Evolutionary conservation across 108 stramenopile species (phyloP).

Genomic region (Cylindrotheca closterium): DNA sequence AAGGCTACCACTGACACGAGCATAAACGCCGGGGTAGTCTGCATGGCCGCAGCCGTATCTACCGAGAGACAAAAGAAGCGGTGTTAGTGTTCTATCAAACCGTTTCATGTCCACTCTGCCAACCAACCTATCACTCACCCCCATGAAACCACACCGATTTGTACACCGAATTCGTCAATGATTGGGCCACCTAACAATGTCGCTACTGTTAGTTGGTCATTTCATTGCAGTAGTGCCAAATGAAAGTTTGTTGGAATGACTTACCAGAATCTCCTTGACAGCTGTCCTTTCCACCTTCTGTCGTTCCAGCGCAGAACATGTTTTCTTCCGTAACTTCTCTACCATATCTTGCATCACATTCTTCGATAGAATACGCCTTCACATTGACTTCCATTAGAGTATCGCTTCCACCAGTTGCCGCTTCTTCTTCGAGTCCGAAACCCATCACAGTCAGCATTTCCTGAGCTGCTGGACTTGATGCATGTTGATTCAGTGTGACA

Average conservation of each 20-base stretch:
- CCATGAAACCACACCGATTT: constrained; percentile 38
- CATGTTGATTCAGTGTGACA: background rate
- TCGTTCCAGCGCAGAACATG: constrained; percentile 14
- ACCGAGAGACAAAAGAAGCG: too few relatives aligned
- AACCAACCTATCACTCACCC: too few relatives aligned
- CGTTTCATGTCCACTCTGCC: too few relatives aligned
- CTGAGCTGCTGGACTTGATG: background rate
- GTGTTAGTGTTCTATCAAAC: too few relatives aligned
- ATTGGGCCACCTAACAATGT: constrained; percentile 47
- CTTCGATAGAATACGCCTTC: background rate
- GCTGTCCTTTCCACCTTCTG: constrained; percentile 9
- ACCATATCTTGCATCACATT: constrained; percentile 11
- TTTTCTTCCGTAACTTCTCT: constrained; percentile 3
- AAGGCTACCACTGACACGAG: constrained; percentile 23
- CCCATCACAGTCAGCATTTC: constrained; percentile 27
- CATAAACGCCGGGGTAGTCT: constrained; percentile 48
- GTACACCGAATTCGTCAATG: background rate
- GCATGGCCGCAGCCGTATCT: constrained; percentile 32
- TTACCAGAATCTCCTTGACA: constrained; percentile 9
- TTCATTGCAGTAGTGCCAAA: background rate
- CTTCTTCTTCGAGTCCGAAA: constrained; percentile 20
- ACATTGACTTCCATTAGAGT: constrained; percentile 20
- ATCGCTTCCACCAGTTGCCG: constrained; percentile 4
- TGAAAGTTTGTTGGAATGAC: background rate
- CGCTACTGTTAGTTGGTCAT: background rate